These are phyloP conservation scores for Yamadazyma friedrichii DNA, from an alignment of 1,139 yeast species.

Conservation along the genomic window DNA sequence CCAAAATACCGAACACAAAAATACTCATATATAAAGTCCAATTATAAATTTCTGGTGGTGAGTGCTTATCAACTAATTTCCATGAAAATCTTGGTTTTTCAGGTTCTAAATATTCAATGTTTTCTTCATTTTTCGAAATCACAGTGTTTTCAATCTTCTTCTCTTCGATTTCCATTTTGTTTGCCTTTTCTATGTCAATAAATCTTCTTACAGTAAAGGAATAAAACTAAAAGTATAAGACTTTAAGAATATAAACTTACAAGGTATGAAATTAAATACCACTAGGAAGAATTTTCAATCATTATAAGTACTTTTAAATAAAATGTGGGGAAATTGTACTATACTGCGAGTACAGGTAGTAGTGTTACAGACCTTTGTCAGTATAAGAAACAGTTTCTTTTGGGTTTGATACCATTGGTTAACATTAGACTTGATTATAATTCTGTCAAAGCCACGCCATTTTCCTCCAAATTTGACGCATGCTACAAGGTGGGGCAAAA, in stretches of 20 bases:
- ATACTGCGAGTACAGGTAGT: too few relatives aligned
- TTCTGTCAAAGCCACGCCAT: too few relatives aligned
- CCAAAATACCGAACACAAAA: conserved; percentile 55
- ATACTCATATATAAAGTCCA: conserved; percentile 45
- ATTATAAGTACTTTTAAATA: too few relatives aligned
- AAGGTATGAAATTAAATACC: too few relatives aligned
- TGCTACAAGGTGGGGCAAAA: too few relatives aligned
- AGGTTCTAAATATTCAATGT: conserved; percentile 4
- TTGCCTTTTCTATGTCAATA: neutral
- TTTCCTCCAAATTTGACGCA: too few relatives aligned
- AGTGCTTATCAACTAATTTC: conserved; percentile 29
- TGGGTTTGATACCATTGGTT: too few relatives aligned
- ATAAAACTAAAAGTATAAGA: neutral
- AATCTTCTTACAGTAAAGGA: neutral
- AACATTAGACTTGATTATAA: too few relatives aligned
- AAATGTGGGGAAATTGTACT: too few relatives aligned
- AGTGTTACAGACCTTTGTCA: too few relatives aligned
- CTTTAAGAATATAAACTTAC: neutral
- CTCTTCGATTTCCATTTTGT: conserved; percentile 7
- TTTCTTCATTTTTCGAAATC: neutral
- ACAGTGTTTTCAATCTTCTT: conserved; percentile 1
- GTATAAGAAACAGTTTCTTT: too few relatives aligned
- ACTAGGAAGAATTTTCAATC: too few relatives aligned
- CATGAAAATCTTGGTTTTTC: conserved; percentile 21
- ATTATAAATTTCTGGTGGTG: conserved; percentile 51